Base-by-base conservation (phyloP, 306 rosid species). In the Echinosophora koreensis region DNA sequence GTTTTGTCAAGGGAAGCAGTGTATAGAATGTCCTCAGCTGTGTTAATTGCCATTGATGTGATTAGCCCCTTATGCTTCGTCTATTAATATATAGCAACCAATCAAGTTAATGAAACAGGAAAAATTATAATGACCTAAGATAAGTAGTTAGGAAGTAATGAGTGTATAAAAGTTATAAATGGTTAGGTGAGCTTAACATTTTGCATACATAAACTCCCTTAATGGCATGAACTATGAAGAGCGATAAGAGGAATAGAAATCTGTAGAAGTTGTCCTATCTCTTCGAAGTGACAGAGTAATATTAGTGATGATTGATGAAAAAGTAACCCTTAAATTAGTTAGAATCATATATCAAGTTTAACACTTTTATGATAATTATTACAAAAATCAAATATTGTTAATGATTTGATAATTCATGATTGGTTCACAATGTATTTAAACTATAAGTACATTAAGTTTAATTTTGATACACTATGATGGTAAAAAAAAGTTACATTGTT, bases 1-100 rank as follows among this genome's bases (percentile, higher is more conserved):
- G 97, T 92, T 82, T 88, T 95, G 61, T 95, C 98, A 0, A 87
- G 37, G 16, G 98, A 95, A 54, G 95, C 91, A 0, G 98, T 83
- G 91, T 95, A 95, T 37, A 95, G 56, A 58, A 95, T 84, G 84
- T 90, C 97, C 63, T 90, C 91, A 14, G 89, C 86, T 10, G 79
- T 84, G 81, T 87, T 89, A 6, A 89, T 80, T 28, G 97, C 98
- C 68, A 95, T 77, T n/a, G 98, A 88, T 38, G 98, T 90, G 35
- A 95, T 88, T 5, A 88, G 75, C 44, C 93, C 97, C 80, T 84
- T 83, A 72, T 95, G 98, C 87, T 90, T 92, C 82, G 84, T 79
- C 96, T 92, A 88, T 30, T 38, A n/a, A 34, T 10, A 6, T 70
- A 73, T 55, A 35, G 13, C 9, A 52, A 42, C 52, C 39, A 68